phyloP scores from a whole-genome alignment of 179 eudicot genomes.

The Beta lomatogona region DNA sequence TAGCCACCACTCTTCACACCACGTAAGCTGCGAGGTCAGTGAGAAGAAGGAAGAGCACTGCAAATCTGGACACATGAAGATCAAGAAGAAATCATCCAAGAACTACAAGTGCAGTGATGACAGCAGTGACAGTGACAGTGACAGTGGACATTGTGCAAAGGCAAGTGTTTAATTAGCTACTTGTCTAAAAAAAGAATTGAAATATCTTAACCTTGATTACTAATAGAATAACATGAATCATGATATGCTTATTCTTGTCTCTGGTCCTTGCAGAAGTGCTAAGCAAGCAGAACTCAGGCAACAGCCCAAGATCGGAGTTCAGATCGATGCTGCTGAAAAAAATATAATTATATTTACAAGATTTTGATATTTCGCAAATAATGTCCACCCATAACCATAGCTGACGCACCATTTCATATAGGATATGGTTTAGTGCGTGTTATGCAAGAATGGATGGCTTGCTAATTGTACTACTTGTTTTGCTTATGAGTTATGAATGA shows the following conservation, averaged over 20 bases:
- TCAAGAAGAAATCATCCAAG: conserved; percentile 35
- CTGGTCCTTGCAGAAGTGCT: conserved; percentile 24
- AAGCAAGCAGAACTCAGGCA: conserved; percentile 11
- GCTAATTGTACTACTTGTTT: neutral
- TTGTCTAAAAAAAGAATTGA: neutral
- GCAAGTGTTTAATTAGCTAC: conserved; percentile 2
- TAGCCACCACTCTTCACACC: conserved; percentile 22
- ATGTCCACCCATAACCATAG: conserved; percentile 14
- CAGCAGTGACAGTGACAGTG: conserved; percentile 32
- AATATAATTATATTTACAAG: neutral
- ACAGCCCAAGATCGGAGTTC: neutral
- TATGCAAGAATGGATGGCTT: neutral
- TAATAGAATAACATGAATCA: neutral
- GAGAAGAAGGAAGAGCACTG: conserved; percentile 30
- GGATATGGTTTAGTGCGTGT: conserved; percentile 2
- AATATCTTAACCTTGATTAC: neutral
- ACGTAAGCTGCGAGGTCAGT: conserved; percentile 15
- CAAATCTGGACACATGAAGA: conserved; percentile 22
- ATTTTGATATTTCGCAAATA: conserved; percentile 13
- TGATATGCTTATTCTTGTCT: conserved; percentile 4
- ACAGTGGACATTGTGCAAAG: conserved; percentile 30
- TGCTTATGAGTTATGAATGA: neutral
- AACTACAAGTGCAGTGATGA: conserved; percentile 23
- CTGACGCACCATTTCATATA: conserved; percentile 4
- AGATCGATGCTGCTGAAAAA: neutral